Evolutionary conservation across 202 grass and related monocot genomes (phyloP).

Genomic region (Elaeis oleifera): DNA sequence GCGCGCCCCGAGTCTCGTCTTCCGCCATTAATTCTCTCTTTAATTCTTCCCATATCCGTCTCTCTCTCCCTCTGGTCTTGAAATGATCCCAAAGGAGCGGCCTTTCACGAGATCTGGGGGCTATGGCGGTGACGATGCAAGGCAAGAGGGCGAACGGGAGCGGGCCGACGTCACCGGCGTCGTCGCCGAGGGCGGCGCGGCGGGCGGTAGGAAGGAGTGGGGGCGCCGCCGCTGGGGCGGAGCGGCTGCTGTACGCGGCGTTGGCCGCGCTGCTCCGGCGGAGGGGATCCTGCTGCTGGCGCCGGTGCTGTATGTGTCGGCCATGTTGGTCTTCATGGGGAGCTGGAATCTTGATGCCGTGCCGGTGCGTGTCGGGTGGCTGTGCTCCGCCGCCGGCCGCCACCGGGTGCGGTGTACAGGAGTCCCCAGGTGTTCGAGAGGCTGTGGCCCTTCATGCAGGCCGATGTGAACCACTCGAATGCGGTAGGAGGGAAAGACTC

Average conservation of each 20-base stretch:
- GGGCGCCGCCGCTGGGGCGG: slow-evolving; percentile 1
- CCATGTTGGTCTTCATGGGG: slow-evolving; percentile 13
- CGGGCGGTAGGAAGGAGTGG: neutral
- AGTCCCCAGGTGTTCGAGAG: slow-evolving; percentile 69
- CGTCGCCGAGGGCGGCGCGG: slow-evolving; percentile 8
- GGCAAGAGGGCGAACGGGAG: neutral
- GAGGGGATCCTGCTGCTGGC: slow-evolving; percentile 30
- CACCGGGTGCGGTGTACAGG: slow-evolving; percentile 59
- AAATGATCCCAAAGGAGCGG: slow-evolving; percentile 8
- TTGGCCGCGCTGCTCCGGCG: slow-evolving; percentile 18
- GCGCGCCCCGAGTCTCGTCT: no score
- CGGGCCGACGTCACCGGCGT: neutral
- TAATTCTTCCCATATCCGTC: no score
- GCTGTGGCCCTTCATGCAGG: slow-evolving; percentile 64
- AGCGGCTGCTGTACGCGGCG: slow-evolving; percentile 43
- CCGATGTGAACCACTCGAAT: slow-evolving; percentile 22
- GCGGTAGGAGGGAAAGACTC: slow-evolving; percentile 14
- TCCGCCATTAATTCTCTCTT: no score
- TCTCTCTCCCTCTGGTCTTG: neutral
- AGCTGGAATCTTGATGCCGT: slow-evolving; percentile 13
- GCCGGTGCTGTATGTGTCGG: slow-evolving; percentile 21
- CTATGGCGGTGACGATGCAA: neutral
- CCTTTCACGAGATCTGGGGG: slow-evolving; percentile 6
- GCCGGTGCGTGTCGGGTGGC: slow-evolving; percentile 32
- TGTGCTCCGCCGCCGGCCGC: slow-evolving; percentile 24